phyloP scores from a whole-genome alignment of 2,329 filamentous ascomycete genomes.

The Thelonectria blattea region DNA sequence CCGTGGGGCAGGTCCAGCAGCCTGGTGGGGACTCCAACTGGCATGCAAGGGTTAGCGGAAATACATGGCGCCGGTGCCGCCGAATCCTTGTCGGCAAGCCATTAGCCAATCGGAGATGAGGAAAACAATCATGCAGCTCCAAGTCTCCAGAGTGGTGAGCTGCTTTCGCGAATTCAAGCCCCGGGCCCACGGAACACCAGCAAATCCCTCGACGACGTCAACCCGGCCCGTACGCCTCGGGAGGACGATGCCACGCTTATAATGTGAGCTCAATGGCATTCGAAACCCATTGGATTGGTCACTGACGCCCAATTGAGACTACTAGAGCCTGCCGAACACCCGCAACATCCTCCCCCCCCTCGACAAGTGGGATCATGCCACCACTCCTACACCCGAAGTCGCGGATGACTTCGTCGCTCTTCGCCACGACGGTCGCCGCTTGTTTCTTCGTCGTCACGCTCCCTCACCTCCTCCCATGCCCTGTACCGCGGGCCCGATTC shows the following conservation, averaged over 20 bases:
- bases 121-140: slow-evolving; percentile 28
- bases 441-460: slow-evolving; percentile 92
- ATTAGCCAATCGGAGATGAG: slow-evolving; percentile 32
- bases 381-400: slow-evolving; percentile 93
- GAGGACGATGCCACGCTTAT: slow-evolving; percentile 36
- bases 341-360: not conserved
- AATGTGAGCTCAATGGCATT: slow-evolving; percentile 37
- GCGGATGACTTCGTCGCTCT: slow-evolving; percentile 90
- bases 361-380: slow-evolving; percentile 63
- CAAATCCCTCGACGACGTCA: slow-evolving; percentile 38
- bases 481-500: slow-evolving; percentile 75
- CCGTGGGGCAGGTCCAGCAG: slow-evolving; percentile 10
- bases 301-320: slow-evolving; percentile 38
- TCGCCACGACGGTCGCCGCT: slow-evolving; percentile 87
- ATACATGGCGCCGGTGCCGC: slow-evolving; percentile 11
- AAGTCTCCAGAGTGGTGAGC: slow-evolving; percentile 25
- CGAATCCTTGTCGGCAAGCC: not conserved
- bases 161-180: slow-evolving; percentile 29
- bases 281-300: slow-evolving; percentile 4
- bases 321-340: slow-evolving; percentile 31
- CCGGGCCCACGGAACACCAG: slow-evolving; percentile 30
- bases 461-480: slow-evolving; percentile 90
- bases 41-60: slow-evolving; percentile 6
- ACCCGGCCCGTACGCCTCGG: slow-evolving; percentile 28
- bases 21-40: not conserved